phyloP scores from a whole-genome alignment of 306 rosid species.

The Sphenostylis stenocarpa region DNA sequence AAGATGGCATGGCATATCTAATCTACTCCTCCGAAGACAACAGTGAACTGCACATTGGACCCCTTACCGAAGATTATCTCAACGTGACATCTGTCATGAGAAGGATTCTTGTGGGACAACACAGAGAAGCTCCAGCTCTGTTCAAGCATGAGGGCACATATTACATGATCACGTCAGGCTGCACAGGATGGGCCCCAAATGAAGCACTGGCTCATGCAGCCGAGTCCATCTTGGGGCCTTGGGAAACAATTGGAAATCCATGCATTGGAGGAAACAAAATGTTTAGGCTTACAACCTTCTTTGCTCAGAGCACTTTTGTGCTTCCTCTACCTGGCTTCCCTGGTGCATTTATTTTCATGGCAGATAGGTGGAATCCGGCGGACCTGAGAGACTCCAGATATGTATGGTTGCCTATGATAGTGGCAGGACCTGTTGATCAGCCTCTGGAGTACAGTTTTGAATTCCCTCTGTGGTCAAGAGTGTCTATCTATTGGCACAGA shows the following conservation, averaged over 20 bases:
- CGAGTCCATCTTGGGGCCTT: constrained; percentile 83
- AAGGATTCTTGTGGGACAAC: constrained; percentile 86
- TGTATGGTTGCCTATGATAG: constrained; percentile 91
- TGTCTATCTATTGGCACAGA: constrained; percentile 94
- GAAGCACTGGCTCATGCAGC: constrained; percentile 94
- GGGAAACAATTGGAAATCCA: constrained; percentile 95
- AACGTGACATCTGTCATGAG: constrained; percentile 57
- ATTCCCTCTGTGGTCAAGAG: constrained; percentile 95
- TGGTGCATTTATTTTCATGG: constrained; percentile 77
- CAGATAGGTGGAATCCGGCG: constrained; percentile 92
- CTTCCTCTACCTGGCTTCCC: constrained; percentile 72
- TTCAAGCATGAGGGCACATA: constrained; percentile 87
- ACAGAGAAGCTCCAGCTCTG: constrained; percentile 95
- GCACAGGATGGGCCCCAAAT: constrained; percentile 98
- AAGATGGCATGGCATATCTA: constrained; percentile 82
- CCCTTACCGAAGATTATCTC: constrained; percentile 79
- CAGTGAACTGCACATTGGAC: constrained; percentile 93
- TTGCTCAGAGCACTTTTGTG: constrained; percentile 92
- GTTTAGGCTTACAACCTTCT: constrained; percentile 73
- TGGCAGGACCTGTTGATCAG: constrained; percentile 82
- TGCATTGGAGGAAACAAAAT: constrained; percentile 82
- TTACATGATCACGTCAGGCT: constrained; percentile 98
- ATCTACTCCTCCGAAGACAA: constrained; percentile 93
- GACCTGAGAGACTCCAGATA: constrained; percentile 89
- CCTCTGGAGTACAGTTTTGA: constrained; percentile 85